Percentiles rank a stretch among this genome's conserved stretches.
These are phyloP conservation scores for Soucietia sequanensis DNA, from an alignment of 805 yeast species.

Conservation along the genomic window DNA sequence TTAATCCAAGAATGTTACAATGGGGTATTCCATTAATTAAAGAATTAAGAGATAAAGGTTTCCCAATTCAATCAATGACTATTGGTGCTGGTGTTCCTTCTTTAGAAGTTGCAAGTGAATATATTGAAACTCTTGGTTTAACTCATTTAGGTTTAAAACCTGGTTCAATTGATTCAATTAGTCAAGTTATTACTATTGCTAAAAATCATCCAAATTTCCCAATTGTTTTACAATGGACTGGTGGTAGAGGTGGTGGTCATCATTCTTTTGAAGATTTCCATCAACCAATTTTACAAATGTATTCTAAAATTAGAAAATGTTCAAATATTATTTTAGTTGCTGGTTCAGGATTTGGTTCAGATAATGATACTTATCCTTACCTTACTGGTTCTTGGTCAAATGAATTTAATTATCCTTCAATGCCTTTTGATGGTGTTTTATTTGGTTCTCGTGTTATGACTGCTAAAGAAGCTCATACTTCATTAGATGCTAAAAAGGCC, in stretches of 20 bases:
- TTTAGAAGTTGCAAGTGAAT: conserved; percentile 93
- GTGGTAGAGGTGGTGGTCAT: conserved; percentile 99
- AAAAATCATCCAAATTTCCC: conserved; percentile 96
- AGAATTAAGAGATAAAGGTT: conserved; percentile 84
- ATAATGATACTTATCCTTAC: conserved; percentile 96
- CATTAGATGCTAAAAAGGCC: conserved; percentile 89
- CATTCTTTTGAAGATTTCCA: conserved; percentile 99
- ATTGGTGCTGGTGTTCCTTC: conserved; percentile 99
- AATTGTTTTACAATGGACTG: conserved; percentile 98
- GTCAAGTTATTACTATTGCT: conserved; percentile 85
- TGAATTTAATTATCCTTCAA: conserved; percentile 84
- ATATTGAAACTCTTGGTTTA: conserved; percentile 86
- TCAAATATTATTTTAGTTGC: conserved; percentile 87
- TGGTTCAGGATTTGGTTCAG: conserved; percentile 98
- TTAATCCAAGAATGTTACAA: conserved; percentile 95
- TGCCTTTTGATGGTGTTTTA: conserved; percentile 98
- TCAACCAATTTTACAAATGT: conserved; percentile 94
- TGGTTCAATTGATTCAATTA: conserved; percentile 91
- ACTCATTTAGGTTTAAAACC: conserved; percentile 97
- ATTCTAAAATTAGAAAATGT: conserved; percentile 88
- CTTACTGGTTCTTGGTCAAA: conserved; percentile 97
- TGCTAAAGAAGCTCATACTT: conserved; percentile 93
- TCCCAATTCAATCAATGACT: conserved; percentile 93
- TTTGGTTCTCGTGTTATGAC: conserved; percentile 97
- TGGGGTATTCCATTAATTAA: conserved; percentile 98